Conservation (phyloP, 1,284 basidiomycete species). For the Melampsora medusae region DNA sequence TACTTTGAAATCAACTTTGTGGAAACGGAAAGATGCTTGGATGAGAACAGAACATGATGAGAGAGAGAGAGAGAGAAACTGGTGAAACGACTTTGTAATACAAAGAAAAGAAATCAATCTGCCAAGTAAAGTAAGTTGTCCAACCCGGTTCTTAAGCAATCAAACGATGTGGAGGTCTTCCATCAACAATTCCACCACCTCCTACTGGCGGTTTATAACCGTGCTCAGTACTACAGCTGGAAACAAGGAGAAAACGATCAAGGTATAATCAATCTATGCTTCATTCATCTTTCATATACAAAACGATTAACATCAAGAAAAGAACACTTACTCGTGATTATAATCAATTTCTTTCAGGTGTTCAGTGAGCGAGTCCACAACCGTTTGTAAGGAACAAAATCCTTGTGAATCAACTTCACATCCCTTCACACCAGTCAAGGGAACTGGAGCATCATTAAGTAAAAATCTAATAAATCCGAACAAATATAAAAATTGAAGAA, state of each 20-base stretch:
- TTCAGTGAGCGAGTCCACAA: constrained; percentile 16
- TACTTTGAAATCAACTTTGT: too few relatives aligned
- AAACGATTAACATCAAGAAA: constrained; percentile 48
- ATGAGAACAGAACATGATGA: too few relatives aligned
- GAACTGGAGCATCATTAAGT: constrained; percentile 41
- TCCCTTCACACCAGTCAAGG: constrained; percentile 26
- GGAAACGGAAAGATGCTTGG: too few relatives aligned
- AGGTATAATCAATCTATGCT: too few relatives aligned
- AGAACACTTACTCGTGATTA: constrained; percentile 23
- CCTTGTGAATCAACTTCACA: constrained; percentile 27
- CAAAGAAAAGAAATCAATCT: too few relatives aligned
- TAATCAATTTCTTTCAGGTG: constrained; percentile 39
- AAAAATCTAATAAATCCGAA: constrained; percentile 50
- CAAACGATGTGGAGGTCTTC: constrained; percentile 18
- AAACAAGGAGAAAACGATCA: not conserved
- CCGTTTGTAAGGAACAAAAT: constrained; percentile 26
- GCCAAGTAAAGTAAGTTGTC: too few relatives aligned
- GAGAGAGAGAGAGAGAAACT: too few relatives aligned
- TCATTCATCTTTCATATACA: too few relatives aligned
- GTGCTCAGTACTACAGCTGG: constrained; percentile 20
- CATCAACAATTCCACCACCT: constrained; percentile 41
- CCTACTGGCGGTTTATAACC: constrained; percentile 34
- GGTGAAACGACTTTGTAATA: too few relatives aligned
- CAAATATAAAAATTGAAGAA: constrained; percentile 46
- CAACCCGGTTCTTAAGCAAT: too few relatives aligned